A percentile compares a stretch with the other conserved stretches of the same genome.
These are phyloP conservation scores for Sporothrix humicola DNA, from an alignment of 2,329 filamentous ascomycete species.

Conservation along the genomic window DNA sequence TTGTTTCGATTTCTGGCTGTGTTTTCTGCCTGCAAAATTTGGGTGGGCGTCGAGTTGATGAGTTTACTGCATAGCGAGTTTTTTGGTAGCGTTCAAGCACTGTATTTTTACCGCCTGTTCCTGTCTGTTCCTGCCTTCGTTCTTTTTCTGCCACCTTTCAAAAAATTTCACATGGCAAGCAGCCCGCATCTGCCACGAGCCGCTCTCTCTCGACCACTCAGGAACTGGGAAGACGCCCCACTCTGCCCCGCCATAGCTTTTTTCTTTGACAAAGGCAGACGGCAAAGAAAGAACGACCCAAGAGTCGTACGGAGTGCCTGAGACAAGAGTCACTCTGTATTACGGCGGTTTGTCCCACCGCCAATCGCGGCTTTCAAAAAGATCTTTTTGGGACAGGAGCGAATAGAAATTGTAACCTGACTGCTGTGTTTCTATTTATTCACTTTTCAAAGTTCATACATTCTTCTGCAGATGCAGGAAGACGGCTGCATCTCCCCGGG, in stretches of 20 bases:
- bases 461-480: background rate
- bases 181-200: background rate
- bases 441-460: background rate
- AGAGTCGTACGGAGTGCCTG: no score
- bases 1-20: background rate
- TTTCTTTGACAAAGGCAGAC: background rate
- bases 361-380: conserved; percentile 30
- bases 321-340: background rate
- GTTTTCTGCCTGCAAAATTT: conserved; percentile 1
- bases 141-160: background rate
- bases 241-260: conserved; percentile 34
- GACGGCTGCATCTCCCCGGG: conserved; percentile 16
- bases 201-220: background rate
- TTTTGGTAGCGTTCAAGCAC: conserved; percentile 27
- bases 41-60: conserved; percentile 8
- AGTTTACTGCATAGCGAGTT: conserved; percentile 3
- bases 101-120: background rate
- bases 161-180: conserved; percentile 32
- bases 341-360: background rate
- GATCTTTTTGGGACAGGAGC: background rate
- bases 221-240: background rate
- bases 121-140: background rate
- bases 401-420: background rate
- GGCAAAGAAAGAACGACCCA: background rate
- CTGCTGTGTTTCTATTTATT: background rate